These are phyloP conservation scores for Trichoderma virens DNA, from an alignment of 495 filamentous ascomycete species.

Conservation along the genomic window DNA sequence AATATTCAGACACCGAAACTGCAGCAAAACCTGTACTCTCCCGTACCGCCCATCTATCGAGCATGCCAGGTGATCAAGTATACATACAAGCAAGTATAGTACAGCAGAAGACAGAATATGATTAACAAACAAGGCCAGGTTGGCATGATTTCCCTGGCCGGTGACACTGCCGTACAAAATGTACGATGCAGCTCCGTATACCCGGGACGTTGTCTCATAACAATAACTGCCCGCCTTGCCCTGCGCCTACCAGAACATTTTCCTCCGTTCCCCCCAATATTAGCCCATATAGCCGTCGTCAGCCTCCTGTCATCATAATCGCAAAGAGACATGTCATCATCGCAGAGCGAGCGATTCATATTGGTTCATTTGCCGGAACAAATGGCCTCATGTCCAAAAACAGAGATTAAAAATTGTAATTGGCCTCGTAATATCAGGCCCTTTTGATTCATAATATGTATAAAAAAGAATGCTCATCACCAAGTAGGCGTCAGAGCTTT, in stretches of 20 bases:
- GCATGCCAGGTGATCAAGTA: slow-evolving; percentile 1
- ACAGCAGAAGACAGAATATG: neutral
- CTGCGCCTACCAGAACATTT: neutral
- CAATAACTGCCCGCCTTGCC: neutral
- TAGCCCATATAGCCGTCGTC: neutral
- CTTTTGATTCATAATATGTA: neutral
- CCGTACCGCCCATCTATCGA: slow-evolving; percentile 5
- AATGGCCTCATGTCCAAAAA: slow-evolving; percentile 4
- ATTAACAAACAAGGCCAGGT: slow-evolving; percentile 7
- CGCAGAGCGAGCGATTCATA: neutral
- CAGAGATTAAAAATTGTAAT: slow-evolving; percentile 6
- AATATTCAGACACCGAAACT: neutral
- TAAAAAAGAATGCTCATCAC: neutral
- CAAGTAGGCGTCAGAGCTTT: neutral
- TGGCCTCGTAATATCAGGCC: neutral
- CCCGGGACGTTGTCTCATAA: neutral
- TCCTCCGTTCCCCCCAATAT: neutral
- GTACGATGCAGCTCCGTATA: neutral
- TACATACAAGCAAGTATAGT: slow-evolving; percentile 1
- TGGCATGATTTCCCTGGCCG: slow-evolving; percentile 5
- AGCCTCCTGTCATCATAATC: neutral
- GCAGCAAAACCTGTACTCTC: neutral
- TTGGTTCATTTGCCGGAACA: neutral
- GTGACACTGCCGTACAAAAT: neutral
- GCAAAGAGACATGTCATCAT: neutral